phyloP scores from a whole-genome alignment of 208 protist genomes.

The Crithidia bombi region DNA sequence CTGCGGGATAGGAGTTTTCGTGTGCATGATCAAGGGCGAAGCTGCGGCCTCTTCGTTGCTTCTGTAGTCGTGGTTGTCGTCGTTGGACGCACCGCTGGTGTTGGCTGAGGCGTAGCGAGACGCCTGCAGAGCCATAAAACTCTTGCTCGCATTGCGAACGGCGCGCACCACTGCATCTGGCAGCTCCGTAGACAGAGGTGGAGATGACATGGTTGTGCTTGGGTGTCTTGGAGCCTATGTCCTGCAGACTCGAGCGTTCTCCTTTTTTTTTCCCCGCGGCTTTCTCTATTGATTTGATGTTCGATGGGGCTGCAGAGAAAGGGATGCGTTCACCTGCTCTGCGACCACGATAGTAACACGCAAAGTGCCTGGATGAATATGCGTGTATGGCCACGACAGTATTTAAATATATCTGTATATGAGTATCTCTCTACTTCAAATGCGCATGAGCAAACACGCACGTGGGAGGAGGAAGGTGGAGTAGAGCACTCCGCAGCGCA shows the following conservation, averaged over 20 bases:
- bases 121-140: conserved; percentile 34
- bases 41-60: neutral
- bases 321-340: too few relatives aligned
- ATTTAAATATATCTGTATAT: too few relatives aligned
- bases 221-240: neutral
- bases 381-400: too few relatives aligned
- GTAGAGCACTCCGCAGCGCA: too few relatives aligned
- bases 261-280: too few relatives aligned
- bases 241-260: neutral
- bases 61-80: neutral
- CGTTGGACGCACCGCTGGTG: neutral
- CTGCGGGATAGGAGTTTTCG: conserved; percentile 4
- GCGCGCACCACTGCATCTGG: conserved; percentile 29
- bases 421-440: too few relatives aligned
- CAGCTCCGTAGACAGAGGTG: neutral
- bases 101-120: conserved; percentile 19
- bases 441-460: too few relatives aligned
- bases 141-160: conserved; percentile 15
- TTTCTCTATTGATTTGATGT: too few relatives aligned
- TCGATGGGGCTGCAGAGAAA: neutral
- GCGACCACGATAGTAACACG: too few relatives aligned
- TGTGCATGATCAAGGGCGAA: conserved; percentile 20
- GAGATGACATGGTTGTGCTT: conserved; percentile 1
- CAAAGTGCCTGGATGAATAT: too few relatives aligned
- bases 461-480: too few relatives aligned